Evolutionary conservation across 2,329 filamentous ascomycete genomes (phyloP).

Genomic region (Nakataea oryzae): DNA sequence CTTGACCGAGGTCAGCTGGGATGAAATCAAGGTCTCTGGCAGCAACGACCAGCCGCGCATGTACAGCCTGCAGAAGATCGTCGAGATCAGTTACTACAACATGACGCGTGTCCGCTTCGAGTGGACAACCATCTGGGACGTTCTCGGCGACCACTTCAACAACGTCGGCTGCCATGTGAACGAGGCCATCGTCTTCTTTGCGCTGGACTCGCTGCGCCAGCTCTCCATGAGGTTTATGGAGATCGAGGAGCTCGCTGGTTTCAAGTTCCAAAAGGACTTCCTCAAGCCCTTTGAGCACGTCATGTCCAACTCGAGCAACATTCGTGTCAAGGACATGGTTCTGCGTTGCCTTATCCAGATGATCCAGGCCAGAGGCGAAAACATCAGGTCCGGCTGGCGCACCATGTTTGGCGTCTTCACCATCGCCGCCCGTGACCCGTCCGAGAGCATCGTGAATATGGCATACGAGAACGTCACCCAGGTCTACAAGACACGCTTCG

Average conservation of each 20-base stretch:
- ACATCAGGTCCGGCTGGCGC: conserved; percentile 95
- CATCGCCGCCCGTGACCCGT: conserved; percentile 83
- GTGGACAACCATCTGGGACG: conserved; percentile 95
- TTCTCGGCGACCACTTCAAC: conserved; percentile 98
- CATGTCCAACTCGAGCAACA: conserved; percentile 81
- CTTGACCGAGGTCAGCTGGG: conserved; percentile 93
- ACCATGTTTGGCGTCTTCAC: conserved; percentile 99
- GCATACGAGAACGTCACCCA: conserved; percentile 95
- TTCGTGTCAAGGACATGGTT: conserved; percentile 95
- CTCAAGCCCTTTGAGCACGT: conserved; percentile 97
- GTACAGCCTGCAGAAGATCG: conserved; percentile 94
- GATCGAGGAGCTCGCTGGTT: conserved; percentile 91
- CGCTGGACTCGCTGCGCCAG: conserved; percentile 87
- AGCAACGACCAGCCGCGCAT: conserved; percentile 92
- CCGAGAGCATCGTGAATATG: conserved; percentile 91
- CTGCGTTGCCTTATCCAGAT: conserved; percentile 94
- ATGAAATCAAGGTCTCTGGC: conserved; percentile 95
- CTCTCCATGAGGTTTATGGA: conserved; percentile 99
- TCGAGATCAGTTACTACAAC: conserved; percentile 99
- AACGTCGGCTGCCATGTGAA: conserved; percentile 94
- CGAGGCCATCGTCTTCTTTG: conserved; percentile 94
- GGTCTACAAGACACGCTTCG: conserved; percentile 91
- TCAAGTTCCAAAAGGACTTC: conserved; percentile 99
- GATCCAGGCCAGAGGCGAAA: conserved; percentile 94
- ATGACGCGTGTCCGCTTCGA: conserved; percentile 98